Percentiles rank a stretch among this genome's conserved stretches.
Conservation (phyloP, 345 rosid genomes). For the Salix brachista region DNA sequence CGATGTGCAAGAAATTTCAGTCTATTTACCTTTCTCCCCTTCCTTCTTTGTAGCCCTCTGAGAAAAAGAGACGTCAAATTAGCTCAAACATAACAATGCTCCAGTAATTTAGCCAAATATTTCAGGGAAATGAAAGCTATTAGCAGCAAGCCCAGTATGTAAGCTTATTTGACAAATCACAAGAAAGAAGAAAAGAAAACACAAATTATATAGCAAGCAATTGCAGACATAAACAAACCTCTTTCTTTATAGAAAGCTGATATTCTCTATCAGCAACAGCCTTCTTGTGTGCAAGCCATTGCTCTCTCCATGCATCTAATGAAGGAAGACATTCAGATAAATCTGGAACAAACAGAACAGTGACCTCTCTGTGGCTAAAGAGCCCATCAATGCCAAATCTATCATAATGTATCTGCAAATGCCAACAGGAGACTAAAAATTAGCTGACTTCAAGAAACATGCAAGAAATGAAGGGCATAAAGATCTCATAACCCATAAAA, state of each 20-base stretch:
- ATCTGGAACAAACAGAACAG: constrained; percentile 89
- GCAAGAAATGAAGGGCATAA: neutral
- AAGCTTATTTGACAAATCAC: neutral
- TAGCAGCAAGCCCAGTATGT: neutral
- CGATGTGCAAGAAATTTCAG: constrained; percentile 2
- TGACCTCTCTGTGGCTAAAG: constrained; percentile 80
- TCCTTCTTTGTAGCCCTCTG: constrained; percentile 59
- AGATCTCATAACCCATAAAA: neutral
- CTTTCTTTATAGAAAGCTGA: constrained; percentile 48
- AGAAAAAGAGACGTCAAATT: constrained; percentile 12
- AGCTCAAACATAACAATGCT: constrained; percentile 8
- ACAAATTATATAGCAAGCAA: neutral
- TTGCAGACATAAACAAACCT: constrained; percentile 22
- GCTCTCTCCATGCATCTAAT: constrained; percentile 64
- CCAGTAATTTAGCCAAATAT: neutral
- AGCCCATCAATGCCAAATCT: constrained; percentile 80
- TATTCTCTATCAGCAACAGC: constrained; percentile 60
- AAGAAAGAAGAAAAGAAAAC: neutral
- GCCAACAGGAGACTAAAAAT: constrained; percentile 5
- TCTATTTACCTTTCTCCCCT: constrained; percentile 47
- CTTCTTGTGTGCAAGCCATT: constrained; percentile 80
- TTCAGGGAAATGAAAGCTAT: neutral
- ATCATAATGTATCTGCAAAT: constrained; percentile 85
- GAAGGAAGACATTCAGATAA: constrained; percentile 88
- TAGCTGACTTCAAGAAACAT: constrained; percentile 9